These are phyloP conservation scores for Liquidambar formosana DNA, from an alignment of 164 flowering plant genomes.

Conservation along the genomic window DNA sequence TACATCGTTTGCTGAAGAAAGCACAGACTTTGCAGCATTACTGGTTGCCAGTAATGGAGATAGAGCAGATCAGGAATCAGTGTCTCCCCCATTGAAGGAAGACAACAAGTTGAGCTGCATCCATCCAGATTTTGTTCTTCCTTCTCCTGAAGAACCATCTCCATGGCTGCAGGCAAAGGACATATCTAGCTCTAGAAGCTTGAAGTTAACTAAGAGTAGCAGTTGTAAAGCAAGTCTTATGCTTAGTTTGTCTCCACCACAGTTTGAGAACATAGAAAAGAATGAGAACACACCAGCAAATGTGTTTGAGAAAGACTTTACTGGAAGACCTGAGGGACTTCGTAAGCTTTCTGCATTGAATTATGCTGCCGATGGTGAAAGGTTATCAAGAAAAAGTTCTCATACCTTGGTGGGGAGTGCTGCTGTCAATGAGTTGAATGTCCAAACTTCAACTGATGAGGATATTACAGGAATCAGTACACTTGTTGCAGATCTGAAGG, in stretches of 20 bases:
- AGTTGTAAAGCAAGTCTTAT: conserved; percentile 59
- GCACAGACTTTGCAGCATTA: conserved; percentile 25
- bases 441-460: not conserved
- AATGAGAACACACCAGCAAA: conserved; percentile 43
- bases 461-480: not conserved
- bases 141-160: conserved; percentile 22
- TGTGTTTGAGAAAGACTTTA: conserved; percentile 38
- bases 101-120: conserved; percentile 8
- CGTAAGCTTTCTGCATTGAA: conserved; percentile 37
- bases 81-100: conserved; percentile 20
- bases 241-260: conserved; percentile 22
- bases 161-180: conserved; percentile 19
- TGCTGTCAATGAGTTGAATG: conserved; percentile 9
- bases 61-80: conserved; percentile 17
- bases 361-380: conserved; percentile 29
- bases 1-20: conserved; percentile 20
- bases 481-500: conserved; percentile 2
- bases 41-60: conserved; percentile 20
- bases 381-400: conserved; percentile 33
- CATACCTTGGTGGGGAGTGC: conserved; percentile 25
- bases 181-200: conserved; percentile 24
- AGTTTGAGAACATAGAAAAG: conserved; percentile 30
- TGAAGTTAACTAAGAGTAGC: conserved; percentile 50
- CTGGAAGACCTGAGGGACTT: conserved; percentile 38
- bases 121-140: conserved; percentile 1